Conservation (phyloP, 495 filamentous ascomycete genomes). For the Aspergillus leporis region DNA sequence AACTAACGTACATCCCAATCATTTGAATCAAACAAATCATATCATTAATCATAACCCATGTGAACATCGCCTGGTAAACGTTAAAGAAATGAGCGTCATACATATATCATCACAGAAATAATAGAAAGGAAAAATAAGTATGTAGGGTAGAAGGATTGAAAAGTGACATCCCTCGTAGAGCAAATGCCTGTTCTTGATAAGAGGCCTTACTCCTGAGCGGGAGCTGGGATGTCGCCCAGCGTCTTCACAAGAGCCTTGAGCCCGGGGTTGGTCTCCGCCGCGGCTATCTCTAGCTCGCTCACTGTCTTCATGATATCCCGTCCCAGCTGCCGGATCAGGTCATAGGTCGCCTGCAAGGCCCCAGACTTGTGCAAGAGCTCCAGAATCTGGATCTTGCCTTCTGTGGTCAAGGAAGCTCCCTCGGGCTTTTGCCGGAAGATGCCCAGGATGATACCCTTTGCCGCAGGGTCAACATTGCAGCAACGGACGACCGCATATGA, state of each 20-base stretch:
- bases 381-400: constrained; percentile 22
- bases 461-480: constrained; percentile 12
- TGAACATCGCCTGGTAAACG: background rate
- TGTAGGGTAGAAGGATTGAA: background rate
- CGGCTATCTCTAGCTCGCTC: constrained; percentile 8
- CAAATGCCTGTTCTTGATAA: background rate
- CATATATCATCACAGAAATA: constrained; percentile 7
- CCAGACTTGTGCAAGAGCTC: constrained; percentile 13
- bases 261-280: constrained; percentile 16
- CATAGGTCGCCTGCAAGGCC: constrained; percentile 13
- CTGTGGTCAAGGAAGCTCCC: constrained; percentile 1
- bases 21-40: background rate
- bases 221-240: constrained; percentile 14
- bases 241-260: constrained; percentile 16
- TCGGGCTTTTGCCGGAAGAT: constrained; percentile 32
- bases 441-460: constrained; percentile 40
- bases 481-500: constrained; percentile 28
- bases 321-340: constrained; percentile 14
- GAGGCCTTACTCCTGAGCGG: background rate
- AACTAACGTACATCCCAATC: background rate
- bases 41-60: constrained; percentile 9
- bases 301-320: constrained; percentile 12
- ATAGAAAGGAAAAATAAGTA: background rate
- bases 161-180: constrained; percentile 1
- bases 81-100: background rate